These are phyloP conservation scores for Clonostachys chloroleuca DNA, from an alignment of 2,329 filamentous ascomycete genomes.

Conservation along the genomic window DNA sequence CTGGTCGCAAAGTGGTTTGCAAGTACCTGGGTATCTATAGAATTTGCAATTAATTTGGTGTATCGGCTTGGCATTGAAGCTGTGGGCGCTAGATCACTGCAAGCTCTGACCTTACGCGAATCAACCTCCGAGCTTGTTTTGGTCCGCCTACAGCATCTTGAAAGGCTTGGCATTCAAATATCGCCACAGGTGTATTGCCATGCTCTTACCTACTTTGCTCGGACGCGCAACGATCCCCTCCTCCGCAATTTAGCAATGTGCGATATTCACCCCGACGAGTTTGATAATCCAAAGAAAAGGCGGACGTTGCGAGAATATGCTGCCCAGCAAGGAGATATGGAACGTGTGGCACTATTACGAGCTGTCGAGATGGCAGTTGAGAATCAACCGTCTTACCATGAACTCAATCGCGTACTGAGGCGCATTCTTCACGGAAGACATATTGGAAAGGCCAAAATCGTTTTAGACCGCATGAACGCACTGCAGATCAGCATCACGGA, in stretches of 20 bases:
- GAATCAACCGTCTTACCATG: constrained; percentile 7
- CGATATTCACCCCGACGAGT: constrained; percentile 52
- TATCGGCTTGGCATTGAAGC: constrained; percentile 64
- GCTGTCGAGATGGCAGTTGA: constrained; percentile 26
- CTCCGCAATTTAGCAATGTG: constrained; percentile 38
- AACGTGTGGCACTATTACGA: constrained; percentile 30
- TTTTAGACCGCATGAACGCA: constrained; percentile 25
- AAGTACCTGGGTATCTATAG: constrained; percentile 62
- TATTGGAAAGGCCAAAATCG: constrained; percentile 12
- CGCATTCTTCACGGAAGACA: constrained; percentile 7
- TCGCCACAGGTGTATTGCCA: constrained; percentile 60
- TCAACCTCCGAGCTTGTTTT: constrained; percentile 49
- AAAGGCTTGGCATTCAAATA: constrained; percentile 57
- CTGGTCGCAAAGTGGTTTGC: constrained; percentile 82
- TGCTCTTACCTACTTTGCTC: constrained; percentile 60
- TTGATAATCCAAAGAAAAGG: constrained; percentile 38
- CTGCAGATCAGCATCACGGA: constrained; percentile 18
- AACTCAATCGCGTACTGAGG: constrained; percentile 14
- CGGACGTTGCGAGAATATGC: constrained; percentile 28
- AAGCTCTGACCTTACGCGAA: constrained; percentile 70
- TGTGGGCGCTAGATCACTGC: constrained; percentile 73
- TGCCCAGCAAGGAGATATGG: constrained; percentile 28
- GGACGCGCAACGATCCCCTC: constrained; percentile 45
- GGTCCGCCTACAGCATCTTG: constrained; percentile 55
- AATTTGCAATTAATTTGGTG: constrained; percentile 67